Conservation (phyloP, 352 stramenopile genomes). For the Phytophthora cryptogea region DNA sequence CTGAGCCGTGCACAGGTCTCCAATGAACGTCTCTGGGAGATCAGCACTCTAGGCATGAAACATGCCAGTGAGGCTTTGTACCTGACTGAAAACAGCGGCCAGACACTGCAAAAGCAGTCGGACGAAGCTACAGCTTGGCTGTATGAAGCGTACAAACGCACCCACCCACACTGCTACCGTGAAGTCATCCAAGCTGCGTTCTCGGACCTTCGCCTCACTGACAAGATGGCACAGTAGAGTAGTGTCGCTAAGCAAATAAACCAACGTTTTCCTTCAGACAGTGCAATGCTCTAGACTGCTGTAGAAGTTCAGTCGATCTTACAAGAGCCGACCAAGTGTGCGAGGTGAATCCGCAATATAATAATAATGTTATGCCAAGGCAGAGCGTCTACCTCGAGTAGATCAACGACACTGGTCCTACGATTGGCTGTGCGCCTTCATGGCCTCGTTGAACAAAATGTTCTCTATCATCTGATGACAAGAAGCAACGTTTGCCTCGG, state of each 20-base stretch:
- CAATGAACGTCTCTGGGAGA: slow-evolving; percentile 52
- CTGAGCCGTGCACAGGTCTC: slow-evolving; percentile 45
- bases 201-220: slow-evolving; percentile 34
- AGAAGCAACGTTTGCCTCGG: slow-evolving; percentile 39
- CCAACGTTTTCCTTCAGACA: neutral
- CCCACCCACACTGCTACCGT: slow-evolving; percentile 59
- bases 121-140: slow-evolving; percentile 54
- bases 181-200: slow-evolving; percentile 55
- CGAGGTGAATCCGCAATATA: slow-evolving; percentile 2
- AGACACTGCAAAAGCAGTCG: slow-evolving; percentile 47
- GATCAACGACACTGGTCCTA: neutral
- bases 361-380: slow-evolving; percentile 25
- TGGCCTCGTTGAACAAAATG: slow-evolving; percentile 46
- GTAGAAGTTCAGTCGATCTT: neutral
- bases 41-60: slow-evolving; percentile 49
- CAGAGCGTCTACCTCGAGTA: no score
- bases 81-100: slow-evolving; percentile 44
- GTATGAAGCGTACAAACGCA: slow-evolving; percentile 46
- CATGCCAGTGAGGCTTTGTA: slow-evolving; percentile 45
- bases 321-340: neutral
- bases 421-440: slow-evolving; percentile 29
- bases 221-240: slow-evolving; percentile 40
- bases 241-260: neutral
- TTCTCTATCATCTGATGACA: slow-evolving; percentile 62
- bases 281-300: no score